Percentiles rank a stretch among this genome's conserved stretches.
These are phyloP conservation scores for Penicillium angulare DNA, from an alignment of 495 filamentous ascomycete genomes.

Conservation along the genomic window DNA sequence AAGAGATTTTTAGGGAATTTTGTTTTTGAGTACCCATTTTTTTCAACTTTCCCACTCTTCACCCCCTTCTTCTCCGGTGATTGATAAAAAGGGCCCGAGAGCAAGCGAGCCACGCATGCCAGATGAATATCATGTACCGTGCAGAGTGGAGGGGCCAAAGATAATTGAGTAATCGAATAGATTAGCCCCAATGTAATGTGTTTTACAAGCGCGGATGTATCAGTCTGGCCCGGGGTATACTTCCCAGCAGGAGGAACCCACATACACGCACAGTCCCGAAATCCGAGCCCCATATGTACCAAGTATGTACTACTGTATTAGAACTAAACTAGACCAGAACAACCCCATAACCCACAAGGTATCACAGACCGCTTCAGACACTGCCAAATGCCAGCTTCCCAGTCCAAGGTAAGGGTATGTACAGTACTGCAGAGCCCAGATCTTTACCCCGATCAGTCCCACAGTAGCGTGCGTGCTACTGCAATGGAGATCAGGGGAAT, in stretches of 20 bases:
- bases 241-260: background rate
- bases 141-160: slow-evolving; percentile 7
- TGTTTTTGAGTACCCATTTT: no score
- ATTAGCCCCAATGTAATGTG: slow-evolving; percentile 7
- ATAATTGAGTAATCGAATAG: slow-evolving; percentile 4
- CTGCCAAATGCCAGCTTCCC: no score
- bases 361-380: no score
- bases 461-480: slow-evolving; percentile 5
- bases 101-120: background rate
- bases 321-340: no score
- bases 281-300: no score
- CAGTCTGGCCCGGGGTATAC: background rate
- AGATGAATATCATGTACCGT: background rate
- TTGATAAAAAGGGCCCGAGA: slow-evolving; percentile 1
- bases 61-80: no score
- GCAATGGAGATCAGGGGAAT: slow-evolving; percentile 31
- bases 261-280: background rate
- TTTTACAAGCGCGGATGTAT: background rate
- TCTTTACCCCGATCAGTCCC: background rate
- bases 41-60: no score
- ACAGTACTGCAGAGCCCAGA: background rate
- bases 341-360: no score
- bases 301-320: no score
- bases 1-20: no score
- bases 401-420: no score